These are phyloP conservation scores for Malus hybrid DNA, from an alignment of 331 rosid genomes.

Conservation along the genomic window DNA sequence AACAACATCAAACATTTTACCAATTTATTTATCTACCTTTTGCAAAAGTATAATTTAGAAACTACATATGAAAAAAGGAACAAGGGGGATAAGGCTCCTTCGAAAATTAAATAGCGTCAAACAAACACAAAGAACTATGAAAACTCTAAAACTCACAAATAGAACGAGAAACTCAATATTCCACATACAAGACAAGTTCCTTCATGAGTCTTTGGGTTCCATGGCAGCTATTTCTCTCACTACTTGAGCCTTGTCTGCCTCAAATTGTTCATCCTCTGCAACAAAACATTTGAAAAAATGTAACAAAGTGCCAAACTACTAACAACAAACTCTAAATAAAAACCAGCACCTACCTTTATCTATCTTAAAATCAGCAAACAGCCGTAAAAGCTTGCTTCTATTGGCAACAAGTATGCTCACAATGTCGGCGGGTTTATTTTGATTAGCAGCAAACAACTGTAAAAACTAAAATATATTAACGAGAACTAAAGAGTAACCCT, in stretches of 20 bases:
- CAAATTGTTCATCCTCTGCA: slow-evolving; percentile 89
- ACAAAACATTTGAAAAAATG: slow-evolving; percentile 10
- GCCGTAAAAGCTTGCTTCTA: slow-evolving; percentile 74
- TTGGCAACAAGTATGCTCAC: slow-evolving; percentile 75
- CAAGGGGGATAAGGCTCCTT: slow-evolving; percentile 1
- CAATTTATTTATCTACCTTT: slow-evolving; percentile 64
- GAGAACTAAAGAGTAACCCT: neutral
- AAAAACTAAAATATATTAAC: slow-evolving; percentile 21
- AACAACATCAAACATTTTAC: slow-evolving; percentile 13
- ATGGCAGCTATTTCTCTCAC: slow-evolving; percentile 86
- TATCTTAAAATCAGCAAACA: slow-evolving; percentile 65
- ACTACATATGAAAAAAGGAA: neutral
- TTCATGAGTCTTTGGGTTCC: slow-evolving; percentile 45
- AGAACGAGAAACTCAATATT: slow-evolving; percentile 10
- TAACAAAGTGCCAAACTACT: slow-evolving; percentile 8
- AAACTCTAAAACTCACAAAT: slow-evolving; percentile 31
- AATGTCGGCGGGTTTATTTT: slow-evolving; percentile 76
- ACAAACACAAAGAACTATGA: slow-evolving; percentile 13
- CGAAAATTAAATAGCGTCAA: neutral
- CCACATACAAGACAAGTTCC: slow-evolving; percentile 5
- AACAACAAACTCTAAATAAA: neutral
- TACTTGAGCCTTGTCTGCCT: slow-evolving; percentile 96
- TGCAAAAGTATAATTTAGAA: slow-evolving; percentile 25
- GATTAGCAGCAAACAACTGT: slow-evolving; percentile 91
- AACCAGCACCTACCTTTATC: slow-evolving; percentile 57